A percentile compares a stretch with the other conserved stretches of the same genome.
Conservation (phyloP, 805 yeast species). For the Saccharomycopsis vini region DNA sequence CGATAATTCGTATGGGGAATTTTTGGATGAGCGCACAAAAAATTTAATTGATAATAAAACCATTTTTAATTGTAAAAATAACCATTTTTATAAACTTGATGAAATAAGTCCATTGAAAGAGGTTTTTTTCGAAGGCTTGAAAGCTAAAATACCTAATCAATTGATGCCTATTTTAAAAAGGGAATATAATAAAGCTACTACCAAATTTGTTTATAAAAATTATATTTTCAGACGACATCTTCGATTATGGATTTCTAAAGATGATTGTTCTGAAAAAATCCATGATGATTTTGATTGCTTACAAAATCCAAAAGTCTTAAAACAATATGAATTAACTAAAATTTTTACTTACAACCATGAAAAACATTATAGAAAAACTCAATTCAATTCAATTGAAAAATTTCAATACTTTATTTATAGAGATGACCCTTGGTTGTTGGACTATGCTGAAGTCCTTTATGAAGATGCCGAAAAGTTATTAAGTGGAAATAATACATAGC, state of each 20-base stretch:
- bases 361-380: background rate
- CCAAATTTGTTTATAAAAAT: slow-evolving; percentile 1
- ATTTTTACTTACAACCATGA: slow-evolving; percentile 4
- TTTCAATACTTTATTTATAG: background rate
- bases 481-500: background rate
- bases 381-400: background rate
- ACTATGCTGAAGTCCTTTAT: background rate
- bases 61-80: slow-evolving; percentile 48
- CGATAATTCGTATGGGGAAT: slow-evolving; percentile 1
- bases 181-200: slow-evolving; percentile 9
- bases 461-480: background rate
- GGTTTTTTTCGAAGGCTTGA: slow-evolving; percentile 49
- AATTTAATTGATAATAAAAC: slow-evolving; percentile 25
- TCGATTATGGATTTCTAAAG: slow-evolving; percentile 9
- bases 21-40: slow-evolving; percentile 25
- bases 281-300: slow-evolving; percentile 1
- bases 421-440: slow-evolving; percentile 11
- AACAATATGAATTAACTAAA: slow-evolving; percentile 1
- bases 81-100: slow-evolving; percentile 40
- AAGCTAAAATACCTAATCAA: slow-evolving; percentile 45
- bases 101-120: slow-evolving; percentile 44
- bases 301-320: background rate
- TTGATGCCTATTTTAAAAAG: slow-evolving; percentile 21
- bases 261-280: slow-evolving; percentile 4
- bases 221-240: slow-evolving; percentile 6